A percentile compares a stretch with the other conserved stretches of the same genome.
Conservation (phyloP, 345 rosid species). For the Sisymbrium irio region DNA sequence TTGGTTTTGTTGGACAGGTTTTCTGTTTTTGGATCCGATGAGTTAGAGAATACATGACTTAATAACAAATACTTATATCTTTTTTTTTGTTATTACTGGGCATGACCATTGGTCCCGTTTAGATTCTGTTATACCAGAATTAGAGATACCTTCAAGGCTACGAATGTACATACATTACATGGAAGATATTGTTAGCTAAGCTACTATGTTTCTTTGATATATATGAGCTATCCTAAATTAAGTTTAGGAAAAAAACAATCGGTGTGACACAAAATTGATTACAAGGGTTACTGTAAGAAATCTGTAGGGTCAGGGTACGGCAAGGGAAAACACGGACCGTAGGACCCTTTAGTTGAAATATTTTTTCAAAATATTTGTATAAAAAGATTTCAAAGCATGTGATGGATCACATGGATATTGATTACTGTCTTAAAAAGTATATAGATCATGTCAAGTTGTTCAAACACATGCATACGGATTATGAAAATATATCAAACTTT, state of each 20-base stretch:
- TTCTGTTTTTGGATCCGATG: background rate
- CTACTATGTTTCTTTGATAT: background rate
- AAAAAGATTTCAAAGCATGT: constrained; percentile 31
- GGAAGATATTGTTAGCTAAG: background rate
- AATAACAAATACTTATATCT: background rate
- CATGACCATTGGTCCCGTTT: too few species aligned
- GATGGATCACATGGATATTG: constrained; percentile 36
- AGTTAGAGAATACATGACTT: background rate
- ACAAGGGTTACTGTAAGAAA: background rate
- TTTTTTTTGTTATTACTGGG: background rate
- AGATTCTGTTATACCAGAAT: too few species aligned
- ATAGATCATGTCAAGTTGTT: constrained; percentile 33
- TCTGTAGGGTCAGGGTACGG: constrained; percentile 24
- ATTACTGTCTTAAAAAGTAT: constrained; percentile 14
- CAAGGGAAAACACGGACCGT: constrained; percentile 28
- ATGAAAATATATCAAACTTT: background rate
- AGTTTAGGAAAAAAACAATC: background rate
- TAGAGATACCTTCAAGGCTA: background rate
- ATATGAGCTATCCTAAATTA: background rate
- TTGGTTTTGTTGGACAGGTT: background rate
- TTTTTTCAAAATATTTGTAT: background rate
- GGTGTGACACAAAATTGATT: constrained; percentile 4
- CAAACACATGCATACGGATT: constrained; percentile 9
- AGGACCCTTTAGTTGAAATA: constrained; percentile 9
- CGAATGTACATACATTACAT: background rate